A percentile compares a stretch with the other conserved stretches of the same genome.
Evolutionary conservation across 2,329 filamentous ascomycete species (phyloP).

Genomic region (Fusarium poae): DNA sequence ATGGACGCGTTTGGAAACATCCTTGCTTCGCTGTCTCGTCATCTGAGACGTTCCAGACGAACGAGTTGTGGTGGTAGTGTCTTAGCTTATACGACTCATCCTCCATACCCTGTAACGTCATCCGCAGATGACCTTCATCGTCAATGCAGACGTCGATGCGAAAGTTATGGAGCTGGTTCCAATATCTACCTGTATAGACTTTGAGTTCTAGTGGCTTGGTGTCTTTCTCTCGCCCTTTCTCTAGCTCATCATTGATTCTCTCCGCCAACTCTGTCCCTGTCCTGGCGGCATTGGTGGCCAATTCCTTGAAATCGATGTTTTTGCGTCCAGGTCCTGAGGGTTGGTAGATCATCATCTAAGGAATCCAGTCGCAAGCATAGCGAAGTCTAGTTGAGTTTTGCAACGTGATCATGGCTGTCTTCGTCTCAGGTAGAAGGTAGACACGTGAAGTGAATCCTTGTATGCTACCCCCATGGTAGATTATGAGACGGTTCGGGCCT

Average conservation of each 20-base stretch:
- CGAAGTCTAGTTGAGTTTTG: not conserved
- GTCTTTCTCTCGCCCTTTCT: not conserved
- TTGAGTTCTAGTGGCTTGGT: not conserved
- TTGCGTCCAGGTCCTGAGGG: not conserved
- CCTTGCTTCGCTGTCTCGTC: not conserved
- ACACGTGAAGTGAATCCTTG: not conserved
- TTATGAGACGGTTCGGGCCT: fast-evolving
- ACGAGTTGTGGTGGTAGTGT: not conserved
- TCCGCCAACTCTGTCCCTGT: too few species aligned
- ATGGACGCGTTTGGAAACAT: not conserved
- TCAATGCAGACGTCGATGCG: fast-evolving
- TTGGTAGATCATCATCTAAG: not conserved
- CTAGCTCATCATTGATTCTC: not conserved
- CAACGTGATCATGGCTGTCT: not conserved
- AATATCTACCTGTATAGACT: not conserved
- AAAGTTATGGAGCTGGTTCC: not conserved
- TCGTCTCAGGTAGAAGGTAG: not conserved
- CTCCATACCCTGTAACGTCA: not conserved
- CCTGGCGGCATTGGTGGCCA: not conserved
- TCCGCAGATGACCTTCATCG: fast-evolving
- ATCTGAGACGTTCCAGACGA: not conserved
- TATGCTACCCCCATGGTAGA: not conserved
- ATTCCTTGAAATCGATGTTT: fast-evolving
- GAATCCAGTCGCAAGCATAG: not conserved
- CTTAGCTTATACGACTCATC: not conserved